Evolutionary conservation across 306 rosid genomes (phyloP), one percentile per base, ranked within the genome.

Genomic region (Heteromeles arbutifolia): DNA sequence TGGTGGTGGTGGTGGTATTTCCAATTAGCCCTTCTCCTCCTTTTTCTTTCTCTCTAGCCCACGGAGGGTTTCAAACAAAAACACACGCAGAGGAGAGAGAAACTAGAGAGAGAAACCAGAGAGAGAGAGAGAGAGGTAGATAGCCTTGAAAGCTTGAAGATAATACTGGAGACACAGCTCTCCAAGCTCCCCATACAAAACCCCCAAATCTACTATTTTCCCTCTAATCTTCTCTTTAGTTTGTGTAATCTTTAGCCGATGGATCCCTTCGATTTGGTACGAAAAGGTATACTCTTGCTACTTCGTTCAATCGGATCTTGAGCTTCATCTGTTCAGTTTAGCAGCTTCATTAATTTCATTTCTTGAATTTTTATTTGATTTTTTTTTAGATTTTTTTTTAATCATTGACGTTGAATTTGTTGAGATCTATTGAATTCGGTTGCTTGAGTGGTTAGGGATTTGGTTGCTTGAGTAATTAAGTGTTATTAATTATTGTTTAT

Each of bases 251-350:
- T 74, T 5, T 66, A 69, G 52, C 79, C 59, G 31, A 95, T 95
- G 98, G 97, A 87, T 89, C 86, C 95, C 69, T 87, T 88, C 76
- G 92, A 90, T 86, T 90, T 90, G 92, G 79, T 95, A 81, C 93
- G 97, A n/a, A 86, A 90, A 90, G 97, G 97, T 94, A 78, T 72
- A 63, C 2, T 2, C 58, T 15, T 22, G 28, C 26, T 78, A 5
- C 31, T 76, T 70, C 70, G 5, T 37, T 62, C 76, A 41, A 64
- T 56, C 73, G 81, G 91, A 93, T 82, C 91, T 88, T 82, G 79
- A 66, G 64, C 80, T 65, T 75, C 22, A 44, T 34, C 50, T 58
- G 32, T 56, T 59, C 56, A 53, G 45, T 79, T 79, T 78, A 22
- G 29, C 3, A 21, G 67, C 25, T 78, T 57, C 45, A 54, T 77